A percentile compares a stretch with the other conserved stretches of the same genome.
These are phyloP conservation scores for Echeveria elegans DNA, from an alignment of 164 flowering plant species.

Conservation along the genomic window DNA sequence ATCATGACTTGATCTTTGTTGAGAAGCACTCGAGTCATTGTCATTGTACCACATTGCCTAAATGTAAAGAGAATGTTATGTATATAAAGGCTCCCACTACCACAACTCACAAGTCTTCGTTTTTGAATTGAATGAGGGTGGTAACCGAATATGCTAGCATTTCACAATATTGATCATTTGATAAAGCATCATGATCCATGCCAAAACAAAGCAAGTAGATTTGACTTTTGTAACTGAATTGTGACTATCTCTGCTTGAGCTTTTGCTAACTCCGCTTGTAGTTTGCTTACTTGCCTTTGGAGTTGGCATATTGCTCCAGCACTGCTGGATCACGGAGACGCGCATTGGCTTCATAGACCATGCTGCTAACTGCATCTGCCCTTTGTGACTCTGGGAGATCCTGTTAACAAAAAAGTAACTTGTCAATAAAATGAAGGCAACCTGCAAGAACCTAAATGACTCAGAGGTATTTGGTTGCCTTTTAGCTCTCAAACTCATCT, in stretches of 20 bases:
- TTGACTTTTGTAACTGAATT: constrained; percentile 44
- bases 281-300: constrained; percentile 58
- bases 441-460: no score
- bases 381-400: constrained; percentile 61
- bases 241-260: constrained; percentile 54
- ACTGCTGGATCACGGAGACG: constrained; percentile 59
- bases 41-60: no score
- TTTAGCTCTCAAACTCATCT: no score
- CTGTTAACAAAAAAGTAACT: constrained; percentile 15
- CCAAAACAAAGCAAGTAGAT: constrained; percentile 36
- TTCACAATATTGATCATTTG: constrained; percentile 5
- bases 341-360: constrained; percentile 76
- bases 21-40: no score
- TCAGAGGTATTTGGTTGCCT: no score
- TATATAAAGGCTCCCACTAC: no score
- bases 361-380: constrained; percentile 73
- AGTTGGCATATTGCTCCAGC: constrained; percentile 67
- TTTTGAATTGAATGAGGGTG: no score
- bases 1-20: background rate
- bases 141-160: no score
- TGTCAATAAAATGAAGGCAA: no score
- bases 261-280: constrained; percentile 52
- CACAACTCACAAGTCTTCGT: no score
- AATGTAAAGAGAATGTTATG: no score
- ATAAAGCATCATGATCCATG: constrained; percentile 34